A percentile compares a stretch with the other conserved stretches of the same genome.
These are phyloP conservation scores for Oryza meridionalis DNA, from an alignment of 176 grass and related monocot genomes.

Conservation along the genomic window DNA sequence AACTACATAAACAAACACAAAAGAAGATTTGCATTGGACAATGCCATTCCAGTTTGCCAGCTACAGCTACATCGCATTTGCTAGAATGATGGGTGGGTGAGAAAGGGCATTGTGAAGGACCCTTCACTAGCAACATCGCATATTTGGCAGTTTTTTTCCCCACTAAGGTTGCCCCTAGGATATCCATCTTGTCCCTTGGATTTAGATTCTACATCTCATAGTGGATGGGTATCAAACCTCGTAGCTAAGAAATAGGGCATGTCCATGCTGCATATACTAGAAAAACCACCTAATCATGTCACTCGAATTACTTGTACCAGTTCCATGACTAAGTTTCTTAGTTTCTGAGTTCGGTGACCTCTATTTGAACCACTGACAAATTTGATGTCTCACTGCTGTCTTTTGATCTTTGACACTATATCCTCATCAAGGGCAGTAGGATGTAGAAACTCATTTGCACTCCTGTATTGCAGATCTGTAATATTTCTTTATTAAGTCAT, in stretches of 20 bases:
- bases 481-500: constrained; percentile 1
- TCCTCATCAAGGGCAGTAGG: constrained; percentile 9
- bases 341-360: background rate
- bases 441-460: background rate
- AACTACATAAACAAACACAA: no score
- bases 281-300: background rate
- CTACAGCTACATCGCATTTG: background rate
- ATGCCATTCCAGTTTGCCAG: background rate
- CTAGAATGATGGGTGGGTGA: background rate
- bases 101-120: background rate
- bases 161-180: background rate
- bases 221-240: background rate
- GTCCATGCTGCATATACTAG: background rate
- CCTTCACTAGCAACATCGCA: background rate
- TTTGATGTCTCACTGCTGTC: background rate
- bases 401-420: background rate
- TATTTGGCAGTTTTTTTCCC: background rate
- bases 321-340: background rate
- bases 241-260: background rate
- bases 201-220: background rate
- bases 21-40: no score
- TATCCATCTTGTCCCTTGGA: background rate
- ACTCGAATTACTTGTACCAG: background rate
- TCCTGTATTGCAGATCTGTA: constrained; percentile 7
- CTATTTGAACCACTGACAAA: background rate